phyloP scores from a whole-genome alignment of 768 basidiomycete species.

The Nevesoporus exiguus region DNA sequence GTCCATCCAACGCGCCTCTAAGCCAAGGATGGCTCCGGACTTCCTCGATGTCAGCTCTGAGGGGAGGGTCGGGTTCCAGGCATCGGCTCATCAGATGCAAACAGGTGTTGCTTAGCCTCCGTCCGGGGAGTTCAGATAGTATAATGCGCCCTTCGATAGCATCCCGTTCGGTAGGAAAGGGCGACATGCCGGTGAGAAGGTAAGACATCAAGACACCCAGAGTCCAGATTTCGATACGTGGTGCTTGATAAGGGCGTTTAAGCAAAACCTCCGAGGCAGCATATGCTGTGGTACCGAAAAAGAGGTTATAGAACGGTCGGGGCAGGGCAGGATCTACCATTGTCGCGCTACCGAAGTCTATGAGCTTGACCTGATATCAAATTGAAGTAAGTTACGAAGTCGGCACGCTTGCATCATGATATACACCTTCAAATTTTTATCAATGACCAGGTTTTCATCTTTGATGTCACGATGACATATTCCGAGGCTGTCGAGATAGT shows the following conservation, averaged over 20 bases:
- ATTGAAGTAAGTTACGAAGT: conserved; percentile 10
- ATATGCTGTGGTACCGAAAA: conserved; percentile 94
- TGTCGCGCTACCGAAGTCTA: conserved; percentile 92
- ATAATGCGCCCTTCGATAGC: conserved; percentile 65
- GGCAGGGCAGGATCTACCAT: conserved; percentile 61
- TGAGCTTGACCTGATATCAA: conserved; percentile 73
- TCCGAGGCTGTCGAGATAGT: conserved; percentile 76
- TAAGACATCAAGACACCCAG: conserved; percentile 94
- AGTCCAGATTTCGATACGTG: conserved; percentile 96
- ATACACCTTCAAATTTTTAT: conserved; percentile 62
- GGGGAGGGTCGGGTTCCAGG: conserved; percentile 77
- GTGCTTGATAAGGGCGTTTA: conserved; percentile 85
- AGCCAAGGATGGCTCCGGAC: conserved; percentile 88
- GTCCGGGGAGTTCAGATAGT: conserved; percentile 40
- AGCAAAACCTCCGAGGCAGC: conserved; percentile 92
- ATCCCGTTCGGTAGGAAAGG: conserved; percentile 85
- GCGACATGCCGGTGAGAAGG: conserved; percentile 87
- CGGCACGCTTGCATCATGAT: neutral
- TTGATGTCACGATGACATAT: conserved; percentile 96
- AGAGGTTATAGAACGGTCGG: conserved; percentile 68
- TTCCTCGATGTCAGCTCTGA: conserved; percentile 77
- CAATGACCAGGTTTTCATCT: conserved; percentile 90
- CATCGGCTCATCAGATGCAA: conserved; percentile 70
- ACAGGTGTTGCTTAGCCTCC: conserved; percentile 43
- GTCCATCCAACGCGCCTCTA: conserved; percentile 21